Evolutionary conservation across 768 basidiomycete genomes (phyloP), one percentile per base, ranked within the genome.

Genomic region (Pisolithus sp.): DNA sequence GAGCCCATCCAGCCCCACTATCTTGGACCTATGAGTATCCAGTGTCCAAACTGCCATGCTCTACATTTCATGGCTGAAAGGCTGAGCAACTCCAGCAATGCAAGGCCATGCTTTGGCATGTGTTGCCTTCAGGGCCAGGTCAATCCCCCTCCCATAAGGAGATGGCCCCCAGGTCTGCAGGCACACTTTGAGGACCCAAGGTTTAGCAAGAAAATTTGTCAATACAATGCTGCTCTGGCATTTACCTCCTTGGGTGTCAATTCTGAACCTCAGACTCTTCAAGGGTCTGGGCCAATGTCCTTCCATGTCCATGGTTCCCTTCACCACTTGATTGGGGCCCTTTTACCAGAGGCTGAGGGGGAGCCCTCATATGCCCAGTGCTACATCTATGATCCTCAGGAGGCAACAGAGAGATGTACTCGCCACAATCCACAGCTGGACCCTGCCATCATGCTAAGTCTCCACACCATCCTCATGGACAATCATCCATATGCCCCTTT

Each of bases 181-280:
- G 7, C 31, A 10, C 55, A 61, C 4, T 57, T 55, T 26, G 38
- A 45, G 1, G 34, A 53, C 21, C 53, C 56, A 47, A 20, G 12
- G 3, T 73, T 73, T 52, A 55, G 63, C 0, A 46, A 62, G 9
- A 53, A 73, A 26, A 72, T 74, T 9, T 63, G 68, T 18, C 62
- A 64, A 49, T 73, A 74, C 51, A 75, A 76, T 54, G 49, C 57
- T 28, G 67, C 74, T 2, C 59, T 76, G 45, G 66, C 71, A 5
- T 76, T 74, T 53, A 73, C 71, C 0, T 75, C 74, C 3, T 44
- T 74, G 1, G 67, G 66, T 12, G 70, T 68, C 9, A 53, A 58
- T 1, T 49, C 69, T 20, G 69, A 74, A 48, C 51, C 63, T 12
- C 21, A 34, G n/a, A 45, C 54, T 26, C 36, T 50, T 42, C 30